Evolutionary conservation across 2,329 filamentous ascomycete species (phyloP).

Genomic region (Colletotrichum shisoi): DNA sequence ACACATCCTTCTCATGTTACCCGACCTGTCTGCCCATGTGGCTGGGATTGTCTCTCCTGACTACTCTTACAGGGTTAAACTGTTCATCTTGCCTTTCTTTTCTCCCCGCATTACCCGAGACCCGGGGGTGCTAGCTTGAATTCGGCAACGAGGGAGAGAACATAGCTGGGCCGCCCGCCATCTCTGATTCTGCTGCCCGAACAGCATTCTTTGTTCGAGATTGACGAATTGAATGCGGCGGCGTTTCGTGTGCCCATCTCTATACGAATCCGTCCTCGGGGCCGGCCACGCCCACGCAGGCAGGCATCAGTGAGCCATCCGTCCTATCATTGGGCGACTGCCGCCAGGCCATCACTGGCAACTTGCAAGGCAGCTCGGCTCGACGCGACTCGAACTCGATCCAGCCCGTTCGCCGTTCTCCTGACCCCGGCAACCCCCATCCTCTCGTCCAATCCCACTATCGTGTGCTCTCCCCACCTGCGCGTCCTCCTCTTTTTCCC

Average conservation of each 20-base stretch:
- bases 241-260: not conserved
- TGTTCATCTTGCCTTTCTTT: not conserved
- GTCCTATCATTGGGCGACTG: too few relatives aligned
- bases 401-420: not conserved
- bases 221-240: too few relatives aligned
- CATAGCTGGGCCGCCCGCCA: not conserved
- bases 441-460: slow-evolving; percentile 23
- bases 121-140: not conserved
- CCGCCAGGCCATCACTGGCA: too few relatives aligned
- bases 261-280: not conserved
- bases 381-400: slow-evolving; percentile 4
- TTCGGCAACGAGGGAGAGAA: not conserved
- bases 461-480: slow-evolving; percentile 27
- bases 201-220: not conserved
- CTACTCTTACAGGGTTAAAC: not conserved
- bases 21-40: not conserved
- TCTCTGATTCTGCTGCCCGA: not conserved
- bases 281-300: not conserved
- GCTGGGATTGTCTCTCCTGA: not conserved
- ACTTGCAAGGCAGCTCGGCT: not conserved
- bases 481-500: slow-evolving; percentile 15
- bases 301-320: not conserved
- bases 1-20: not conserved
- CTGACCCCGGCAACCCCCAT: not conserved
- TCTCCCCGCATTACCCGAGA: not conserved